phyloP scores from a whole-genome alignment of 129 eudicot species.

The Silybum marianum region DNA sequence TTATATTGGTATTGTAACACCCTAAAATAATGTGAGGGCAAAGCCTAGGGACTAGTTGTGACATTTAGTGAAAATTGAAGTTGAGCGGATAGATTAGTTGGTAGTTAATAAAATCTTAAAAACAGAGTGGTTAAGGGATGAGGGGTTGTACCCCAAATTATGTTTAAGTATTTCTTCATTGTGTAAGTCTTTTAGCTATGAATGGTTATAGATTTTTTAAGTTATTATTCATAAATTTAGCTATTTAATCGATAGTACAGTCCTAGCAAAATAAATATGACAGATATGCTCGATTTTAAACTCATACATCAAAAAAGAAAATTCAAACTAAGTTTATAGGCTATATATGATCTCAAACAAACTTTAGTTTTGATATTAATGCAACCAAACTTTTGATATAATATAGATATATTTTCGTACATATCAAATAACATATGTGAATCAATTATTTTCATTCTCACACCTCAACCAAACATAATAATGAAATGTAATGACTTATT shows the following conservation, averaged over 20 bases:
- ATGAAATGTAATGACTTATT: not conserved
- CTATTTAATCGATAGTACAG: too few relatives aligned
- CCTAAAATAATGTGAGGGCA: too few relatives aligned
- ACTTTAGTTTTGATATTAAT: too few relatives aligned
- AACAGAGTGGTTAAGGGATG: too few relatives aligned
- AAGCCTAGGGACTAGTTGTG: too few relatives aligned
- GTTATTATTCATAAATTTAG: too few relatives aligned
- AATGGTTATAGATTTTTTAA: not conserved
- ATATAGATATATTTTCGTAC: not conserved
- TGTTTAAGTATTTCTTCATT: not conserved
- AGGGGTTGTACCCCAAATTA: not conserved
- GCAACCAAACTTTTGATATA: not conserved
- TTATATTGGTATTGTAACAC: too few relatives aligned
- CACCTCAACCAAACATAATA: not conserved
- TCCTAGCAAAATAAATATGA: not conserved
- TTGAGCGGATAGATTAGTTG: too few relatives aligned
- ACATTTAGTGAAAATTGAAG: too few relatives aligned
- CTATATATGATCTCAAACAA: not conserved
- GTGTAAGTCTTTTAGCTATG: not conserved
- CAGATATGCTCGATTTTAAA: not conserved
- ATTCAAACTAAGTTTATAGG: not conserved
- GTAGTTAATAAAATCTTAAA: too few relatives aligned
- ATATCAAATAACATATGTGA: not conserved
- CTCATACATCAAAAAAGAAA: not conserved
- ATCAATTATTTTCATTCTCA: not conserved